phyloP scores from a whole-genome alignment of 208 protist genomes.

The Phytomonas francai region DNA sequence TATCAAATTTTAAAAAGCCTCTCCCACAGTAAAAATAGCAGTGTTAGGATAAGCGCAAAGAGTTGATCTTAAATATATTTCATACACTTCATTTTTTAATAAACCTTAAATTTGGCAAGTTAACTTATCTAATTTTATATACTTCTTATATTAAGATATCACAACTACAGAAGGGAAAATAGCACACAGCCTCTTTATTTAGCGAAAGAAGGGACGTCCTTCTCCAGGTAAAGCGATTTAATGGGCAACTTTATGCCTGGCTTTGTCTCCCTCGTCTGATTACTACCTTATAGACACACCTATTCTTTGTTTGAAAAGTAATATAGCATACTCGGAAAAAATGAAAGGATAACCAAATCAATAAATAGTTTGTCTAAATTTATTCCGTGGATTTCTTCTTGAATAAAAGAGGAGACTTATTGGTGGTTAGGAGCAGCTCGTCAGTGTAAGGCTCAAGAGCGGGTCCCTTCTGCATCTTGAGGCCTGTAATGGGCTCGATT shows the following conservation, averaged over 20 bases:
- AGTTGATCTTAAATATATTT: not conserved
- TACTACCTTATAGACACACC: not conserved
- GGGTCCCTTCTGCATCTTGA: conserved; percentile 80
- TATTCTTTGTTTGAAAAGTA: conserved; percentile 8
- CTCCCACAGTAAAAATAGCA: conserved; percentile 10
- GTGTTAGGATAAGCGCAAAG: not conserved
- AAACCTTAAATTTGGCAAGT: conserved; percentile 6
- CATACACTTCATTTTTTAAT: conserved; percentile 5
- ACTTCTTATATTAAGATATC: conserved; percentile 10
- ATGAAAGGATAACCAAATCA: not conserved
- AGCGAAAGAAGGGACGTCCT: not conserved
- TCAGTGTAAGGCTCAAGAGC: conserved; percentile 76
- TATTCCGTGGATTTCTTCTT: conserved; percentile 56
- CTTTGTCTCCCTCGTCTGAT: not conserved
- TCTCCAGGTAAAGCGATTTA: not conserved
- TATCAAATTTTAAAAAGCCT: conserved; percentile 2
- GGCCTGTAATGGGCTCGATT: conserved; percentile 85
- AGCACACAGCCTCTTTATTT: conserved; percentile 1
- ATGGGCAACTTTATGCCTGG: not conserved
- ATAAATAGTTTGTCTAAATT: conserved; percentile 2
- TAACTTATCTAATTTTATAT: conserved; percentile 13
- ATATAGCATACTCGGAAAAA: conserved; percentile 5
- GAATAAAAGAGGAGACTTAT: conserved; percentile 80
- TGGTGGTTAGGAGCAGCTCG: conserved; percentile 66
- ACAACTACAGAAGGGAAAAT: conserved; percentile 14